Percentiles rank a stretch among this genome's conserved stretches.
phyloP scores from a whole-genome alignment of 129 eudicot species.

The Arctium lappa region DNA sequence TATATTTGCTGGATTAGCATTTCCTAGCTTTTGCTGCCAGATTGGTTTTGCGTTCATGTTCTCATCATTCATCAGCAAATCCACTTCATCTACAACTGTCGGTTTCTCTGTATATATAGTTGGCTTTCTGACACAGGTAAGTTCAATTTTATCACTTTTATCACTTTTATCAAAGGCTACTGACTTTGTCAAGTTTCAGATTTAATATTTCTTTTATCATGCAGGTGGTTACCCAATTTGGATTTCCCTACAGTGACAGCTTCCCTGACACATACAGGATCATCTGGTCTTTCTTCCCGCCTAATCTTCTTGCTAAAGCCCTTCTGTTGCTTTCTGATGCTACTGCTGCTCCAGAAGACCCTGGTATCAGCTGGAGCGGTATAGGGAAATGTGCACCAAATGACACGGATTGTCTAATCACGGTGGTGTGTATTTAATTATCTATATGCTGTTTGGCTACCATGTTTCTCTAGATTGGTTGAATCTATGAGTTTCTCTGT shows the following conservation, averaged over 20 bases:
- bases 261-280: conserved; percentile 46
- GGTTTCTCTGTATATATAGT: conserved; percentile 62
- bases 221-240: conserved; percentile 83
- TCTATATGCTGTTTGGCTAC: not conserved
- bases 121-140: conserved; percentile 77
- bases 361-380: conserved; percentile 82
- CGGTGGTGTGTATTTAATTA: conserved; percentile 49
- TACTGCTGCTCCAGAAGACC: conserved; percentile 66
- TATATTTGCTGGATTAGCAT: not conserved
- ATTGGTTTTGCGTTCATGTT: conserved; percentile 76
- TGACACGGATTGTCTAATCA: conserved; percentile 64
- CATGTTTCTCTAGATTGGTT: not conserved
- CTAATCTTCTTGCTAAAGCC: conserved; percentile 72
- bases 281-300: conserved; percentile 79
- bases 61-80: conserved; percentile 73
- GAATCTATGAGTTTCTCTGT: not conserved
- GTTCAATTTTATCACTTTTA: not conserved
- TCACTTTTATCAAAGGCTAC: not conserved
- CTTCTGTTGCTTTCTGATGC: conserved; percentile 74
- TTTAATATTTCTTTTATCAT: conserved; percentile 2
- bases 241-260: conserved; percentile 71
- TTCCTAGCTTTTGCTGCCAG: conserved; percentile 43
- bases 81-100: conserved; percentile 65
- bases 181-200: conserved; percentile 7
- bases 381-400: conserved; percentile 56